phyloP scores from a whole-genome alignment of 768 basidiomycete genomes.

The Tremella yokohamensis region DNA sequence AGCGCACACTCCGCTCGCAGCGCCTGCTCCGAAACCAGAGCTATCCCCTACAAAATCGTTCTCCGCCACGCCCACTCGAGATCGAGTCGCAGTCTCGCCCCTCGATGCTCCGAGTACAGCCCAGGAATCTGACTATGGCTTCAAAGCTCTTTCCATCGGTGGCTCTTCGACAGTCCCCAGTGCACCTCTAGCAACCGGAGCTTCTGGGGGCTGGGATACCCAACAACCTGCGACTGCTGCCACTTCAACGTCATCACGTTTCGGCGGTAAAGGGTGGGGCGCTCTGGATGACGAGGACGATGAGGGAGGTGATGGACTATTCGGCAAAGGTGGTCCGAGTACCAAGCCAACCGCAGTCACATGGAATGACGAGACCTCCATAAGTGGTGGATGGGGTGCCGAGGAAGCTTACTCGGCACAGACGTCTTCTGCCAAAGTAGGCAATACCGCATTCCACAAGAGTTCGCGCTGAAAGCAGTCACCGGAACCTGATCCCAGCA shows the following conservation, averaged over 20 bases:
- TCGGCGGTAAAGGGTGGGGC: constrained; percentile 44
- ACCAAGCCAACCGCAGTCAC: neutral
- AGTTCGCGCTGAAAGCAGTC: neutral
- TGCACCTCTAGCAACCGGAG: neutral
- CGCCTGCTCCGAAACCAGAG: constrained; percentile 3
- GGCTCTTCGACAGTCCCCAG: neutral
- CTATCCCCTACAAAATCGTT: neutral
- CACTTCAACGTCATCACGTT: constrained; percentile 19
- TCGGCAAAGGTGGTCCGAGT: constrained; percentile 38
- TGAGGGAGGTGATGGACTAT: constrained; percentile 27
- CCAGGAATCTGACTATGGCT: constrained; percentile 30
- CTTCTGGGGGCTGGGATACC: neutral
- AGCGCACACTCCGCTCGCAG: constrained; percentile 20
- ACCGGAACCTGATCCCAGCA: neutral
- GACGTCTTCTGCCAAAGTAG: constrained; percentile 12
- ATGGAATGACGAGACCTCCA: too few species aligned
- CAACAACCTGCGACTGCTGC: neutral
- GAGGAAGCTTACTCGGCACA: neutral
- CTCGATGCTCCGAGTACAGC: constrained; percentile 29
- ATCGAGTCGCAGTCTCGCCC: constrained; percentile 42
- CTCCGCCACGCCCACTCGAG: constrained; percentile 26
- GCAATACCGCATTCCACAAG: neutral
- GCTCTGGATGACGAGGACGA: constrained; percentile 34
- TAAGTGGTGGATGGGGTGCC: constrained; percentile 21
- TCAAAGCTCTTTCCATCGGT: constrained; percentile 39